Percentiles rank a stretch among this genome's conserved stretches.
These are phyloP conservation scores for Fraxinus velutina DNA, from an alignment of 305 asterid genomes.

Conservation along the genomic window DNA sequence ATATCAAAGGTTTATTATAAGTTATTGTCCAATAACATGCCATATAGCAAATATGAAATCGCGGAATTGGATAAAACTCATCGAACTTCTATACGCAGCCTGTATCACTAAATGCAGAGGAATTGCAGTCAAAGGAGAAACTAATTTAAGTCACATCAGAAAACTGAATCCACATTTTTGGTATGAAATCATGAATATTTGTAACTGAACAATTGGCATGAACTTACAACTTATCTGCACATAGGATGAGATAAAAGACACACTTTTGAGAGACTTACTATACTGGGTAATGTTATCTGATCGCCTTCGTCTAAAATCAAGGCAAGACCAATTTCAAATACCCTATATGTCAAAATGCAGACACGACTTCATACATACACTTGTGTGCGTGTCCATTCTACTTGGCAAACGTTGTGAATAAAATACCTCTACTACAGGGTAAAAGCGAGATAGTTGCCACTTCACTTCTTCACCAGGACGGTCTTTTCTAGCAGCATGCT, in stretches of 20 bases:
- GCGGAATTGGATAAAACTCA: background rate
- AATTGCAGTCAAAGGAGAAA: background rate
- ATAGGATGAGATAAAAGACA: background rate
- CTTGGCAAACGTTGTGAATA: background rate
- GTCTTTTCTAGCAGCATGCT: slow-evolving; percentile 83
- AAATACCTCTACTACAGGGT: slow-evolving; percentile 90
- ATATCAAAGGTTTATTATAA: background rate
- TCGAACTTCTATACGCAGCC: background rate
- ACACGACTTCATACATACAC: background rate
- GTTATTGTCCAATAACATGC: background rate
- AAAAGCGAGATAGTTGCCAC: slow-evolving; percentile 95
- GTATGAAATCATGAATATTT: background rate
- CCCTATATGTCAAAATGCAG: background rate
- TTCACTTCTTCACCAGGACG: slow-evolving; percentile 69
- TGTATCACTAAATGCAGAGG: background rate
- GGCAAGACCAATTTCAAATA: background rate
- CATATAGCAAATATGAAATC: background rate
- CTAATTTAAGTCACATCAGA: background rate
- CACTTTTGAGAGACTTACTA: background rate
- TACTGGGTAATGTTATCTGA: background rate
- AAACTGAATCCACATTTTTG: background rate
- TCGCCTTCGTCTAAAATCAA: background rate
- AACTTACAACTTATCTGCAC: background rate
- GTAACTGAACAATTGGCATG: background rate
- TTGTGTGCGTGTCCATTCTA: background rate